Percentiles rank a stretch among this genome's conserved stretches.
Conservation (phyloP, 495 filamentous ascomycete species). For the Staphylotrichum longicolle region DNA sequence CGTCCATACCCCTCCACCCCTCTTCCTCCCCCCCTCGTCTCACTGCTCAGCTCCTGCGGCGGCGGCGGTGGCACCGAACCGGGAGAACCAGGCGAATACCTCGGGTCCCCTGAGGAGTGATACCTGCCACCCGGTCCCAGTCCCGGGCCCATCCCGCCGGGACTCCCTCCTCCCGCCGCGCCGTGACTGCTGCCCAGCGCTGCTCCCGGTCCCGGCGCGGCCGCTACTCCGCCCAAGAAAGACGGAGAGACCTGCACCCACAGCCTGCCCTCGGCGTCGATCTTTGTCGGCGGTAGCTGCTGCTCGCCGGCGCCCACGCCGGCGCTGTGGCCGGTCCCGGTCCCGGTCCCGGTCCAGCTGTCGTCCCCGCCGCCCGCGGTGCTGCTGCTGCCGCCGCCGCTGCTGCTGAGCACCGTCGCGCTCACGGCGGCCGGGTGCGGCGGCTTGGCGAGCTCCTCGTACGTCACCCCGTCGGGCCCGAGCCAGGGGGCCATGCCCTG, state of each 20-base stretch:
- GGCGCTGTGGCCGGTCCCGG: conserved; percentile 1
- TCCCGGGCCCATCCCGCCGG: neutral
- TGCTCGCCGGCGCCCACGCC: no score
- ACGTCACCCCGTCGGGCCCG: conserved; percentile 19
- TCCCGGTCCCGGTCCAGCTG: neutral
- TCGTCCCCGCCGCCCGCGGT: no score
- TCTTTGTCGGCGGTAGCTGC: conserved; percentile 19
- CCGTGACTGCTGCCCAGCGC: no score
- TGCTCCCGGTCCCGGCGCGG: no score
- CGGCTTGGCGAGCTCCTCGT: conserved; percentile 14
- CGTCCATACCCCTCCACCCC: conserved; percentile 12
- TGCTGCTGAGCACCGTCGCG: neutral
- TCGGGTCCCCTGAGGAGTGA: no score
- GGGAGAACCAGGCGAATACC: neutral
- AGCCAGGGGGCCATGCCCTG: conserved; percentile 9
- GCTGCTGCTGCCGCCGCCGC: neutral
- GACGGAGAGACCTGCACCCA: conserved; percentile 28
- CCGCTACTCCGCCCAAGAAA: no score
- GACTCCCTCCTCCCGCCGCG: neutral
- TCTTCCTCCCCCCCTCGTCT: conserved; percentile 4
- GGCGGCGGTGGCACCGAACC: conserved; percentile 3
- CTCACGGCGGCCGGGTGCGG: neutral
- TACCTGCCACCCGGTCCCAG: no score
- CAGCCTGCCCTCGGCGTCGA: conserved; percentile 28
- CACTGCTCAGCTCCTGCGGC: conserved; percentile 20